Conservation (phyloP, 305 asterid species). For the Fraxinus ornus region DNA sequence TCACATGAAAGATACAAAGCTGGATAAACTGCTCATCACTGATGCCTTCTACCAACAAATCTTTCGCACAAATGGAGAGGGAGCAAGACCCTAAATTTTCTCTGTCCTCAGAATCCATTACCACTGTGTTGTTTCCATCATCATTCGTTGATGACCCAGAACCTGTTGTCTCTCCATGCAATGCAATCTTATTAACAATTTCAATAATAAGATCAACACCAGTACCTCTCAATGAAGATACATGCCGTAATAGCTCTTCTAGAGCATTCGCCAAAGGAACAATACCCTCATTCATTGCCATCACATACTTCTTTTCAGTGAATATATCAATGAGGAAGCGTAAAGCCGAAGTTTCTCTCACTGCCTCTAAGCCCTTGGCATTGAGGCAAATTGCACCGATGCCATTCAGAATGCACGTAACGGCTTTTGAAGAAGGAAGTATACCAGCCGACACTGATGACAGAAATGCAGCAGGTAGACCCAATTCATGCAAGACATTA, state of each 20-base stretch:
- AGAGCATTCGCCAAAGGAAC: conserved; percentile 92
- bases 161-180: conserved; percentile 51
- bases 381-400: conserved; percentile 94
- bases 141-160: conserved; percentile 47
- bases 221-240: conserved; percentile 62
- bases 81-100: conserved; percentile 56
- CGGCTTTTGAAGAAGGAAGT: conserved; percentile 87
- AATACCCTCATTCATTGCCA: conserved; percentile 89
- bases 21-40: conserved; percentile 80
- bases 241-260: conserved; percentile 94
- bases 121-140: conserved; percentile 68
- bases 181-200: conserved; percentile 66
- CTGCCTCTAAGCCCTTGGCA: conserved; percentile 89
- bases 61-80: conserved; percentile 31
- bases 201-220: conserved; percentile 93
- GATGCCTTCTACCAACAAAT: conserved; percentile 45
- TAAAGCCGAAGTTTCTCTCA: conserved; percentile 79
- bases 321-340: conserved; percentile 77
- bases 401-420: conserved; percentile 93
- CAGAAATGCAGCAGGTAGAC: conserved; percentile 86
- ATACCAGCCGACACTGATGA: conserved; percentile 77
- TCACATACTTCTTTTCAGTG: conserved; percentile 72
- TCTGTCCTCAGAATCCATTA: conserved; percentile 70
- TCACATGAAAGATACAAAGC: conserved; percentile 84
- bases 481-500: conserved; percentile 75